Evolutionary conservation across 2,329 filamentous ascomycete genomes (phyloP).

Genomic region (Ramularia endophylla): DNA sequence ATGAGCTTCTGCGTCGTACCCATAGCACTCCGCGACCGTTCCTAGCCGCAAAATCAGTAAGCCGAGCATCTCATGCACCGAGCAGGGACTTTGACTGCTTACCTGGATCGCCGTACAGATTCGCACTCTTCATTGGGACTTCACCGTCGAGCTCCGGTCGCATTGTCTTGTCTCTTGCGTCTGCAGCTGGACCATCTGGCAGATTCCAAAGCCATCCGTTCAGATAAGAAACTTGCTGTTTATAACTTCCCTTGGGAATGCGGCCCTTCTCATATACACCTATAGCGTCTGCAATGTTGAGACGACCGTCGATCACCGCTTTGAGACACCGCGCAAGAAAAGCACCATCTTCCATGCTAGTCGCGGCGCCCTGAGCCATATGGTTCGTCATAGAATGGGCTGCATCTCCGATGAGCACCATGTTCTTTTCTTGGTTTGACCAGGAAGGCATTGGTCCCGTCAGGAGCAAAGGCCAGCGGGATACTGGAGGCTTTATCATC

Average conservation of each 20-base stretch:
- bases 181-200: constrained; percentile 31
- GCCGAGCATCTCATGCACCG: too few relatives aligned
- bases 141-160: constrained; percentile 31
- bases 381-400: constrained; percentile 40
- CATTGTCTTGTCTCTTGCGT: constrained; percentile 35
- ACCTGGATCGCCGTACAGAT: constrained; percentile 37
- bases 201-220: constrained; percentile 34
- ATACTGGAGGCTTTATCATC: constrained; percentile 33
- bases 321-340: constrained; percentile 36
- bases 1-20: constrained; percentile 37
- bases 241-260: constrained; percentile 39
- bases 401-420: constrained; percentile 42
- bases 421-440: constrained; percentile 37
- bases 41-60: too few relatives aligned
- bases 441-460: constrained; percentile 38
- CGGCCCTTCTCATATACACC: constrained; percentile 36
- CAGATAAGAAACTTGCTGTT: constrained; percentile 39
- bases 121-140: constrained; percentile 32
- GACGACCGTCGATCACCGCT: constrained; percentile 30
- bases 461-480: constrained; percentile 41
- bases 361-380: constrained; percentile 28
- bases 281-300: constrained; percentile 33
- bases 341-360: constrained; percentile 20
- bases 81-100: too few relatives aligned
- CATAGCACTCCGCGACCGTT: constrained; percentile 35